Percentiles rank a stretch among this genome's conserved stretches.
These are phyloP conservation scores for Aspergillus bombycis DNA, from an alignment of 2,329 filamentous ascomycete genomes.

Conservation along the genomic window DNA sequence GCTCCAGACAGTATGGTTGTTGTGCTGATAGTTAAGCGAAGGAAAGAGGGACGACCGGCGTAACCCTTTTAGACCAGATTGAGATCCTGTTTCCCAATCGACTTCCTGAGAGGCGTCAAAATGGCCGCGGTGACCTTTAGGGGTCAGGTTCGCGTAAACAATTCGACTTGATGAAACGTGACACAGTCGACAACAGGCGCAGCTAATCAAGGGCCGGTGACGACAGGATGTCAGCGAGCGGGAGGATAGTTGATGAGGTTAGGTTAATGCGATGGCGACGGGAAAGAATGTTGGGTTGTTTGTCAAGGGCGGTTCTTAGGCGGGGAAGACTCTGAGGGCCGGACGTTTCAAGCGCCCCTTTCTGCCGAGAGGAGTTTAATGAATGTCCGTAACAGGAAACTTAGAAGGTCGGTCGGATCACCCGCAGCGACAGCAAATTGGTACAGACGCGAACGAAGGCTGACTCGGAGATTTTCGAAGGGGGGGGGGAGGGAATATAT, in stretches of 20 bases:
- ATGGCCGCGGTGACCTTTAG: neutral
- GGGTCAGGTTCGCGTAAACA: conserved; percentile 4
- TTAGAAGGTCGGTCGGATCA: conserved; percentile 6
- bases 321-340: conserved; percentile 18
- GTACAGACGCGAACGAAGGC: neutral
- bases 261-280: conserved; percentile 10
- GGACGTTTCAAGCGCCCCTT: conserved; percentile 27
- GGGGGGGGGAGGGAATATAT: neutral
- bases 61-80: conserved; percentile 32
- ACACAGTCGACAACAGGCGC: neutral
- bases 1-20: conserved; percentile 24
- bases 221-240: conserved; percentile 1
- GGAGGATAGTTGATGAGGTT: conserved; percentile 5
- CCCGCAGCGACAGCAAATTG: neutral
- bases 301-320: conserved; percentile 18
- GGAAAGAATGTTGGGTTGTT: conserved; percentile 13
- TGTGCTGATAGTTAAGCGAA: conserved; percentile 24
- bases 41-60: conserved; percentile 43
- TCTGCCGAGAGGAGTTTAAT: conserved; percentile 20
- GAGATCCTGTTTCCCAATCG: neutral
- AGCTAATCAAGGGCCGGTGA: neutral
- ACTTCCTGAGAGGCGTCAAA: neutral
- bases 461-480: conserved; percentile 4
- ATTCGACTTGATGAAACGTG: neutral
- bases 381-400: conserved; percentile 14